Percentiles rank a stretch among this genome's conserved stretches.
phyloP scores from a whole-genome alignment of 495 filamentous ascomycete species.

The Lophium mytilinum region DNA sequence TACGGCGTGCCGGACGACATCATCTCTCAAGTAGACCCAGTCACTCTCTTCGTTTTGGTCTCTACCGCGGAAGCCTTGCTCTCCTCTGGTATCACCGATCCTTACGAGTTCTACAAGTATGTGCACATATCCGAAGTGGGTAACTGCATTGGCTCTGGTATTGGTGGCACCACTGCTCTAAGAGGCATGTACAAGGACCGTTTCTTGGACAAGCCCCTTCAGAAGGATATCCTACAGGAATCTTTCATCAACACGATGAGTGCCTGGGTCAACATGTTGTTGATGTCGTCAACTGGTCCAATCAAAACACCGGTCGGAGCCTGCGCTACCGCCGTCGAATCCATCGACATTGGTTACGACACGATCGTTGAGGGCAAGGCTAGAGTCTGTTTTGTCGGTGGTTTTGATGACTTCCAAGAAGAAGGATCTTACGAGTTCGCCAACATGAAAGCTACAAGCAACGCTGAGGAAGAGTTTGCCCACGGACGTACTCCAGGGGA shows the following conservation, averaged over 20 bases:
- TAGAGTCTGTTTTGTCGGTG: slow-evolving; percentile 92
- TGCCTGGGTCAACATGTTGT: slow-evolving; percentile 98
- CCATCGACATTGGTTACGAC: slow-evolving; percentile 94
- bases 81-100: slow-evolving; percentile 94
- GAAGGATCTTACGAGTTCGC: slow-evolving; percentile 99
- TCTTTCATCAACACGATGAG: slow-evolving; percentile 99
- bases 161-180: slow-evolving; percentile 86
- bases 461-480: slow-evolving; percentile 88
- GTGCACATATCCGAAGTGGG: slow-evolving; percentile 97
- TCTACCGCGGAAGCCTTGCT: slow-evolving; percentile 86
- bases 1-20: slow-evolving; percentile 98
- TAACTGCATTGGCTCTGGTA: slow-evolving; percentile 96
- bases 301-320: slow-evolving; percentile 98
- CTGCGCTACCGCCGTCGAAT: slow-evolving; percentile 95
- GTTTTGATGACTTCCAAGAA: slow-evolving; percentile 98
- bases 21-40: slow-evolving; percentile 92
- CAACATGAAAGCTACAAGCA: slow-evolving; percentile 99
- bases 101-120: slow-evolving; percentile 99
- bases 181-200: slow-evolving; percentile 98
- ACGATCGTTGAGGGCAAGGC: slow-evolving; percentile 97
- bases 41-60: slow-evolving; percentile 89
- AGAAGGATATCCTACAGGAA: slow-evolving; percentile 98
- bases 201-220: slow-evolving; percentile 91
- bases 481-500: slow-evolving; percentile 92
- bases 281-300: slow-evolving; percentile 91